These are phyloP conservation scores for Trichosporon sp. DNA, from an alignment of 1,284 basidiomycete species.

Conservation along the genomic window DNA sequence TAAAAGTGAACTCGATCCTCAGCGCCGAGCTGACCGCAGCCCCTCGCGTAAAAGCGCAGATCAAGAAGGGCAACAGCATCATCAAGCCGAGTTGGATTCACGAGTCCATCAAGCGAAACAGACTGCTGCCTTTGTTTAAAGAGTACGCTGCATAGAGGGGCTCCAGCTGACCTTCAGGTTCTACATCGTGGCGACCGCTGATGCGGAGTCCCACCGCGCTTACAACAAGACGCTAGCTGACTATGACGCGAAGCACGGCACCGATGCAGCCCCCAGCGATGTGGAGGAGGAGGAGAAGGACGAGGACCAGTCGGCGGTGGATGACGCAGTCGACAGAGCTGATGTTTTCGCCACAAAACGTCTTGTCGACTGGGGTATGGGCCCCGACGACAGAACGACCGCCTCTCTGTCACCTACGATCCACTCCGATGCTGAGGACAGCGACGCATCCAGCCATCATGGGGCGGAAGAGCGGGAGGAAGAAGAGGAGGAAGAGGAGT, in stretches of 20 bases:
- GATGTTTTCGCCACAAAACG: neutral
- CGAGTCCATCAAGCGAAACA: slow-evolving; percentile 63
- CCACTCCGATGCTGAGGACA: slow-evolving; percentile 8
- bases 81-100: slow-evolving; percentile 73
- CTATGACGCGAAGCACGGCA: slow-evolving; percentile 22
- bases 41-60: slow-evolving; percentile 54
- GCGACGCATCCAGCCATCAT: slow-evolving; percentile 11
- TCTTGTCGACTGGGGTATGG: slow-evolving; percentile 31
- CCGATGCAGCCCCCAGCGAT: slow-evolving; percentile 6
- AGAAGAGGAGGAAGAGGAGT: slow-evolving; percentile 32
- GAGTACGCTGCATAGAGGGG: slow-evolving; percentile 54
- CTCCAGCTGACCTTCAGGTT: slow-evolving; percentile 27
- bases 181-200: slow-evolving; percentile 42
- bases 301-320: slow-evolving; percentile 39
- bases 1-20: slow-evolving; percentile 32
- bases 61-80: slow-evolving; percentile 57
- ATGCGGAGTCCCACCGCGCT: slow-evolving; percentile 32
- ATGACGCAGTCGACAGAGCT: slow-evolving; percentile 19
- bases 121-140: slow-evolving; percentile 60
- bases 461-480: slow-evolving; percentile 15
- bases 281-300: slow-evolving; percentile 28
- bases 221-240: slow-evolving; percentile 36
- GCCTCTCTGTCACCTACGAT: neutral
- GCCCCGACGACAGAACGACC: neutral
- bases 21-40: slow-evolving; percentile 21